Evolutionary conservation across 2,329 filamentous ascomycete species (phyloP).

Genomic region (Fusarium cyanostomum): DNA sequence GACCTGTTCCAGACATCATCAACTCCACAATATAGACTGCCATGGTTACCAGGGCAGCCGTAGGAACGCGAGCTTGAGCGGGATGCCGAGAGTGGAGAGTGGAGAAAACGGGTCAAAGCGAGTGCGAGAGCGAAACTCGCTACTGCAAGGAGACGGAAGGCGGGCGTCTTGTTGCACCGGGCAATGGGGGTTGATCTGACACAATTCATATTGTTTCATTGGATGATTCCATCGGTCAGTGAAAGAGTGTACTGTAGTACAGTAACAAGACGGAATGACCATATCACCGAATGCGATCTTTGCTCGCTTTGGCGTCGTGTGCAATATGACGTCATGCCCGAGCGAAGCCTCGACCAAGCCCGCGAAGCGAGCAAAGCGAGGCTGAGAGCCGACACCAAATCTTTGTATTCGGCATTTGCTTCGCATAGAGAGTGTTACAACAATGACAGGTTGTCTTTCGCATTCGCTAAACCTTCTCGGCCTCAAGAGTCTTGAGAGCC

Average conservation of each 20-base stretch:
- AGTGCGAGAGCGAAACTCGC: conserved; percentile 5
- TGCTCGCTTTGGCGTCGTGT: too few species aligned
- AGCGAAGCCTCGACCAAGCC: not conserved
- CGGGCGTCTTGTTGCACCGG: not conserved
- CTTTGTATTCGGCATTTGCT: not conserved
- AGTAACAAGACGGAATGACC: too few species aligned
- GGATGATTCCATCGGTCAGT: too few species aligned
- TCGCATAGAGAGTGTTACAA: not conserved
- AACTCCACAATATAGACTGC: not conserved
- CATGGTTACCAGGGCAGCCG: conserved; percentile 23
- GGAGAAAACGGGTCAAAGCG: not conserved
- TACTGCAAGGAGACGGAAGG: conserved; percentile 3
- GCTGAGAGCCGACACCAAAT: conserved; percentile 1
- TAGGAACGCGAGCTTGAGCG: not conserved
- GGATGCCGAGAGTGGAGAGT: conserved; percentile 6
- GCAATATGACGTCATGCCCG: too few species aligned
- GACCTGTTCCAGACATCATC: not conserved
- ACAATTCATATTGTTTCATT: too few species aligned
- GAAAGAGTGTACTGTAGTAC: too few species aligned
- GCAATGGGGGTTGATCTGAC: not conserved
- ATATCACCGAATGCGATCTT: too few species aligned
- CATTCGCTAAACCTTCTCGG: conserved; percentile 11
- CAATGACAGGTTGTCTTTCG: not conserved
- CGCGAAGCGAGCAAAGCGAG: conserved; percentile 29
- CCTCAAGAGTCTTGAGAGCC: not conserved